phyloP scores from a whole-genome alignment of 2,329 filamentous ascomycete genomes.

The Arthrinium phaeospermum region DNA sequence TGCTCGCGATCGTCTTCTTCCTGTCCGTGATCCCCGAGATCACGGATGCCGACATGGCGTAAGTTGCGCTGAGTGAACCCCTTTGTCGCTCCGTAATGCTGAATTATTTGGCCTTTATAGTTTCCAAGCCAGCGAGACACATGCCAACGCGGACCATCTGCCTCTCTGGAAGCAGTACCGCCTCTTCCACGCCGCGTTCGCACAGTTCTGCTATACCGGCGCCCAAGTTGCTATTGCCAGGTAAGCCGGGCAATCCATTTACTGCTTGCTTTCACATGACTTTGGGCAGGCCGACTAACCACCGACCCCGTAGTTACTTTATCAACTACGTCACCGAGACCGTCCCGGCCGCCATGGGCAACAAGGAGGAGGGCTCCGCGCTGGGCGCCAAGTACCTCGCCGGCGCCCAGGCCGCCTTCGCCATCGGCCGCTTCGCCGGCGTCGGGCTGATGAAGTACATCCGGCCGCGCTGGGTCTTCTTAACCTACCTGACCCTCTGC shows the following conservation, averaged over 20 bases:
- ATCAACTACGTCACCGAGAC: constrained; percentile 75
- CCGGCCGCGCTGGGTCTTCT: constrained; percentile 70
- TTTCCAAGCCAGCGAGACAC: constrained; percentile 60
- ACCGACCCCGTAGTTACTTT: constrained; percentile 56
- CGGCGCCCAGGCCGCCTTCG: constrained; percentile 75
- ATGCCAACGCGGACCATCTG: constrained; percentile 61
- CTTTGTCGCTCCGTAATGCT: not conserved
- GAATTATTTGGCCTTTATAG: not conserved
- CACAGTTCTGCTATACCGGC: constrained; percentile 81
- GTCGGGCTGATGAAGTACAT: constrained; percentile 70
- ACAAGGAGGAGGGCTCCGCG: constrained; percentile 40
- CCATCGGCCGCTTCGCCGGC: constrained; percentile 73
- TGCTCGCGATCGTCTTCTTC: constrained; percentile 71
- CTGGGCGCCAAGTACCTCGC: constrained; percentile 72
- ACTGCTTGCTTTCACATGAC: not conserved
- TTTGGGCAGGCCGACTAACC: constrained; percentile 44
- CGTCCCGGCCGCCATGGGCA: constrained; percentile 50
- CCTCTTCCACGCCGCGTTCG: constrained; percentile 76
- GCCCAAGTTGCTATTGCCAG: constrained; percentile 70
- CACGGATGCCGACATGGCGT: constrained; percentile 68
- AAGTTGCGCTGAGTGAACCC: not conserved
- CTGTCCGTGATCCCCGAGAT: constrained; percentile 73
- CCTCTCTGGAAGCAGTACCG: constrained; percentile 74
- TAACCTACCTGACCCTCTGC: constrained; percentile 67
- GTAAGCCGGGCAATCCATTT: constrained; percentile 55